Evolutionary conservation across 768 basidiomycete genomes (phyloP).

Genomic region (Termitomyces sp.): DNA sequence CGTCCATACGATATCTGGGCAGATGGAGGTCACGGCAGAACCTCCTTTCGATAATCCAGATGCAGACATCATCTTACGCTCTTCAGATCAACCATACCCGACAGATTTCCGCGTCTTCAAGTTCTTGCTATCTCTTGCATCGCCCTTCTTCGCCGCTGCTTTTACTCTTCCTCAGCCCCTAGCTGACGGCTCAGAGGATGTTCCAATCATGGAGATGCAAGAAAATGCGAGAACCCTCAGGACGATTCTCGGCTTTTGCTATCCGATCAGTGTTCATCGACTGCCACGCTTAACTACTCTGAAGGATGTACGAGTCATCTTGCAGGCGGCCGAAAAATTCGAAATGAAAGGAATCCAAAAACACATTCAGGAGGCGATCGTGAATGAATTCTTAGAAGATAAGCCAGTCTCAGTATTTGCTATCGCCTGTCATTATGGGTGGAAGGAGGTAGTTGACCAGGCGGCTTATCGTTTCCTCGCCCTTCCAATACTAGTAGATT

Average conservation of each 20-base stretch:
- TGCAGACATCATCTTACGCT: constrained; percentile 50
- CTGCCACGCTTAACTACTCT: constrained; percentile 27
- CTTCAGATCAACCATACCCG: constrained; percentile 37
- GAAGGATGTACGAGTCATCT: constrained; percentile 34
- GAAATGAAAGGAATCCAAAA: constrained; percentile 41
- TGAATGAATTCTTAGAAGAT: constrained; percentile 27
- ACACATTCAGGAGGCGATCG: constrained; percentile 21
- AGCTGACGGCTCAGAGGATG: constrained; percentile 23
- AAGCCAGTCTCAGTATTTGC: constrained; percentile 38
- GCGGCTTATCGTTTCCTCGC: constrained; percentile 30
- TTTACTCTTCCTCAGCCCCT: constrained; percentile 45
- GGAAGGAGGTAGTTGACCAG: constrained; percentile 25
- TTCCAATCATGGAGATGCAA: constrained; percentile 40
- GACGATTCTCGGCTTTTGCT: constrained; percentile 40
- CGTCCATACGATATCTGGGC: not conserved
- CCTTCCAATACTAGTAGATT: constrained; percentile 18
- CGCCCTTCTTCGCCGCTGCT: constrained; percentile 52
- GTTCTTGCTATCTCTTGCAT: constrained; percentile 46
- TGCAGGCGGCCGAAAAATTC: constrained; percentile 43
- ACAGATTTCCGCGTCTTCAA: constrained; percentile 51
- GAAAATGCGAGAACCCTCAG: constrained; percentile 37
- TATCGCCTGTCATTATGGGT: constrained; percentile 33
- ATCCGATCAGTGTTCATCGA: constrained; percentile 35
- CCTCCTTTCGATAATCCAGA: constrained; percentile 42
- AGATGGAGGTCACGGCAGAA: not conserved